A percentile compares a stretch with the other conserved stretches of the same genome.
phyloP scores from a whole-genome alignment of 805 yeast species.

The Starmerella tilneyi region DNA sequence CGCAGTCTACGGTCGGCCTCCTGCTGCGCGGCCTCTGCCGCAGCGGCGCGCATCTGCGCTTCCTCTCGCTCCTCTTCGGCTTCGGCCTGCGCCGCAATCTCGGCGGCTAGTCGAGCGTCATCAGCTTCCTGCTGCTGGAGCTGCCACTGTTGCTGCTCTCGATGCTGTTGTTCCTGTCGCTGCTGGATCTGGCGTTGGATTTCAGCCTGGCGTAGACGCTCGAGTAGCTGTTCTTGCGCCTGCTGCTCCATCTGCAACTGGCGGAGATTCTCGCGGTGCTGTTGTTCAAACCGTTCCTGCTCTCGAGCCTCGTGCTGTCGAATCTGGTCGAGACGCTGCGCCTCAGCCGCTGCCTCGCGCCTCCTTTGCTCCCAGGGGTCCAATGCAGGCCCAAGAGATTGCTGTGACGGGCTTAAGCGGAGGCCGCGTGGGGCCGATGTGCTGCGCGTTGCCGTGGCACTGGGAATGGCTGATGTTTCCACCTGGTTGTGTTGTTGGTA shows the following conservation, averaged over 20 bases:
- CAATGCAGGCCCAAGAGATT: slow-evolving; percentile 2
- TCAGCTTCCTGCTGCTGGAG: slow-evolving; percentile 1
- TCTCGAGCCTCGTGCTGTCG: slow-evolving; percentile 9
- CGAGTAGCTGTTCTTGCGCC: slow-evolving; percentile 10
- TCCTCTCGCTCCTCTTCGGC: neutral
- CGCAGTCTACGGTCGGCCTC: slow-evolving; percentile 6
- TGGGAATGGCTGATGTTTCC: slow-evolving; percentile 17
- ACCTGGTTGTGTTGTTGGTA: slow-evolving; percentile 1
- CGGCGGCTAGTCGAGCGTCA: slow-evolving; percentile 3
- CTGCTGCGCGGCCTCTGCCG: slow-evolving; percentile 5
- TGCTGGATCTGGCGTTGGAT: slow-evolving; percentile 2
- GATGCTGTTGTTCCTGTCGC: slow-evolving; percentile 1
- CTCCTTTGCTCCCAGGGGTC: slow-evolving; percentile 5
- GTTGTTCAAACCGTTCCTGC: slow-evolving; percentile 15
- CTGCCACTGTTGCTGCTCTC: slow-evolving; percentile 3
- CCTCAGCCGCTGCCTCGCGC: slow-evolving; percentile 10
- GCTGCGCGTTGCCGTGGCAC: slow-evolving; percentile 7
- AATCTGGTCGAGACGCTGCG: slow-evolving; percentile 13
- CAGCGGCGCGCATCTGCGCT: slow-evolving; percentile 5
- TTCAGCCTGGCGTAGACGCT: slow-evolving; percentile 2
- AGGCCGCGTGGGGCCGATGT: slow-evolving; percentile 10
- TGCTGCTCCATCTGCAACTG: slow-evolving; percentile 5
- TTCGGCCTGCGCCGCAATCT: slow-evolving; percentile 2
- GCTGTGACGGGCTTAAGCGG: slow-evolving; percentile 12
- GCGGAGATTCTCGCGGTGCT: slow-evolving; percentile 4